These are phyloP conservation scores for Corchorus olitorius DNA, from an alignment of 345 rosid genomes.

Conservation along the genomic window DNA sequence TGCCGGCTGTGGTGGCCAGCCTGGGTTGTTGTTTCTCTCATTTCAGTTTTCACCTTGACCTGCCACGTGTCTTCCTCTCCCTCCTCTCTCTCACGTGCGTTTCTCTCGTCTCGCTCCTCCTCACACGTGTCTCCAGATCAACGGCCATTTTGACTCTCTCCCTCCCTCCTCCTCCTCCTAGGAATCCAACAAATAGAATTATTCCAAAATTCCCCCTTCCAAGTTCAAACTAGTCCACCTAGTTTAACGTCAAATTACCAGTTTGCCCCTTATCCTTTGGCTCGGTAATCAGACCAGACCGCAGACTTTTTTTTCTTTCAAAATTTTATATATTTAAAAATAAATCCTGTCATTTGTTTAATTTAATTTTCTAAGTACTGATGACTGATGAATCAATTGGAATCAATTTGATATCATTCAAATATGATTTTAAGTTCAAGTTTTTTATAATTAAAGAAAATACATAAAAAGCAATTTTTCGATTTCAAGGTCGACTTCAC, in stretches of 20 bases:
- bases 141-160: slow-evolving; percentile 5
- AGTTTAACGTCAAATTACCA: not conserved
- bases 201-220: not conserved
- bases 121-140: slow-evolving; percentile 17
- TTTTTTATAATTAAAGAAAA: too few species aligned
- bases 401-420: too few species aligned
- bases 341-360: too few species aligned
- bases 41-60: not conserved
- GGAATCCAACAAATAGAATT: not conserved
- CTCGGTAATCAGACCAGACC: not conserved
- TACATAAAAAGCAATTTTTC: too few species aligned
- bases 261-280: not conserved
- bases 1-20: slow-evolving; percentile 22
- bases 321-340: too few species aligned
- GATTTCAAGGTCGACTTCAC: too few species aligned
- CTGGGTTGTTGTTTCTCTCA: not conserved
- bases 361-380: too few species aligned
- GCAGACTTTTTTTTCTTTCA: not conserved
- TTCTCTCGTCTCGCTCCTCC: not conserved
- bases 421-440: too few species aligned
- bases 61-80: slow-evolving; percentile 10
- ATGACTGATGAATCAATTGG: too few species aligned
- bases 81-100: slow-evolving; percentile 16
- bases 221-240: not conserved
- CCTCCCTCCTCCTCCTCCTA: not conserved